phyloP scores from a whole-genome alignment of 2,329 filamentous ascomycete species.

The Nemania sp. region DNA sequence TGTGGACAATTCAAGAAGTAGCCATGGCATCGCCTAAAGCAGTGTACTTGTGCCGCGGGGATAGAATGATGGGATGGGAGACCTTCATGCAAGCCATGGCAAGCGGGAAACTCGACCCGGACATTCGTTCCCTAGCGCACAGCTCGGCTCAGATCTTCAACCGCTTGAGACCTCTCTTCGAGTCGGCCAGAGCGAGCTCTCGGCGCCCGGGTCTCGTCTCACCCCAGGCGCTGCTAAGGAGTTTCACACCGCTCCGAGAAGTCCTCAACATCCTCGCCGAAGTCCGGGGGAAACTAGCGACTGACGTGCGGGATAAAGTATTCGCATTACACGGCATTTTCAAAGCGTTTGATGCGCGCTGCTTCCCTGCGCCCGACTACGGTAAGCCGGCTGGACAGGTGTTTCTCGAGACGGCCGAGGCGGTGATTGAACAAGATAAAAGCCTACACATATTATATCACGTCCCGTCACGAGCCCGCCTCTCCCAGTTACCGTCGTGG shows the following conservation, averaged over 20 bases:
- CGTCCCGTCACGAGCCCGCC: not conserved
- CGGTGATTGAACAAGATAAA: not conserved
- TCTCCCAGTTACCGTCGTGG: not conserved
- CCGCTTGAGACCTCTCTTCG: not conserved
- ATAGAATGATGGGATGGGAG: not conserved
- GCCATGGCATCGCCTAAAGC: slow-evolving; percentile 1
- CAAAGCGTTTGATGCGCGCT: not conserved
- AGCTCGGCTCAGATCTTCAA: slow-evolving; percentile 2
- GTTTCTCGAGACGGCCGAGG: not conserved
- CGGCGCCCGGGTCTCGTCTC: not conserved
- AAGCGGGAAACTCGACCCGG: not conserved
- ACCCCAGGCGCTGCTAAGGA: not conserved
- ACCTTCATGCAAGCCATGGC: not conserved
- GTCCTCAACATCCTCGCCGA: not conserved
- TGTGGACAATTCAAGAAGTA: slow-evolving; percentile 2
- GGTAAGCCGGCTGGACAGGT: not conserved
- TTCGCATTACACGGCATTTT: slow-evolving; percentile 1
- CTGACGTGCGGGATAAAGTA: not conserved
- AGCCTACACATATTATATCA: not conserved
- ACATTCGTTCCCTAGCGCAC: not conserved
- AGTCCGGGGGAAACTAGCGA: not conserved
- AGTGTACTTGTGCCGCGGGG: not conserved
- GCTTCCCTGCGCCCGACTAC: not conserved
- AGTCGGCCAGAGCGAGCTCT: not conserved
- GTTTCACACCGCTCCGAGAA: not conserved